phyloP scores from a whole-genome alignment of 495 filamentous ascomycete genomes.

The Cetradonia linearis region DNA sequence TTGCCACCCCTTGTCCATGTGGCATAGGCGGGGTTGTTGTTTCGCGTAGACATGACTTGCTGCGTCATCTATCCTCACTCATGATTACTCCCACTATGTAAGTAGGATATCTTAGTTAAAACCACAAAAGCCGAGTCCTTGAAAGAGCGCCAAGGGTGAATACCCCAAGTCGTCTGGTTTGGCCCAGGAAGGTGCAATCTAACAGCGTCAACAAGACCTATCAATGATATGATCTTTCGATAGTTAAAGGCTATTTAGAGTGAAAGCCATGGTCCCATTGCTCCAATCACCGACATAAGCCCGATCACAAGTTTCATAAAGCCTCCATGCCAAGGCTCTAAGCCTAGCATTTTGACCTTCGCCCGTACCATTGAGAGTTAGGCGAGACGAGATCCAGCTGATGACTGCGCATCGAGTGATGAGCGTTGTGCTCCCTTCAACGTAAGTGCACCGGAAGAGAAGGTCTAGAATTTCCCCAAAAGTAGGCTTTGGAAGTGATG shows the following conservation, averaged over 20 bases:
- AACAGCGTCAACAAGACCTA: neutral
- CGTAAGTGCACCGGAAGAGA: constrained; percentile 58
- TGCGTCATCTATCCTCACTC: neutral
- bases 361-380: constrained; percentile 30
- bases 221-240: neutral
- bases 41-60: neutral
- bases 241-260: neutral
- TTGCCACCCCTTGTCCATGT: neutral
- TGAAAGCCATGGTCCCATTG: constrained; percentile 31
- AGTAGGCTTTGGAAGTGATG: constrained; percentile 46
- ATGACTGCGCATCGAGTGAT: constrained; percentile 75
- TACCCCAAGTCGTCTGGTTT: neutral
- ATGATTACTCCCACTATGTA: neutral
- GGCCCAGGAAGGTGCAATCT: neutral
- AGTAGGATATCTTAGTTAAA: neutral
- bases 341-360: constrained; percentile 42
- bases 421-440: constrained; percentile 75
- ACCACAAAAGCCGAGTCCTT: neutral
- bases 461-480: constrained; percentile 62
- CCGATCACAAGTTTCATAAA: constrained; percentile 64
- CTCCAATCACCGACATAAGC: constrained; percentile 60
- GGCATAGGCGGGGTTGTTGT: neutral
- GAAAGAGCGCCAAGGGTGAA: too few relatives aligned
- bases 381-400: constrained; percentile 63
- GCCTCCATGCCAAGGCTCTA: constrained; percentile 44